Conservation (phyloP, 2,329 filamentous ascomycete species). For the Fusarium penzigii region DNA sequence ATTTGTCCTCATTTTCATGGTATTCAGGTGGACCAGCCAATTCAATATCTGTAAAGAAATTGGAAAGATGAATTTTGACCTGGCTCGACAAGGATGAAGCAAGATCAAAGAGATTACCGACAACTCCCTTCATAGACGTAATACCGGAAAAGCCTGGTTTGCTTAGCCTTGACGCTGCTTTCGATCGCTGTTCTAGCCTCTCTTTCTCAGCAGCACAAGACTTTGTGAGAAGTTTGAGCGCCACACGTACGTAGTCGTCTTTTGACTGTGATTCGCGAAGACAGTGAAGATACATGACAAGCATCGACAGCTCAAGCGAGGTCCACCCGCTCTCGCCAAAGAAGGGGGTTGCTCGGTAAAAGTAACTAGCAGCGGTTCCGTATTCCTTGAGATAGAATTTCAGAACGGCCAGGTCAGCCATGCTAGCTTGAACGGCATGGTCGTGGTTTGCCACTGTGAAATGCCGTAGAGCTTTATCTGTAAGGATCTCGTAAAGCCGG, state of each 20-base stretch:
- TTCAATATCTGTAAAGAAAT: slow-evolving; percentile 71
- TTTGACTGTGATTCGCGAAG: slow-evolving; percentile 73
- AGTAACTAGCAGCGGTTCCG: slow-evolving; percentile 71
- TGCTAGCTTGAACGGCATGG: slow-evolving; percentile 74
- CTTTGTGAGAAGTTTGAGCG: slow-evolving; percentile 73
- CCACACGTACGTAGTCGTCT: slow-evolving; percentile 76
- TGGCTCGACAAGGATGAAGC: slow-evolving; percentile 54
- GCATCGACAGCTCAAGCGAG: slow-evolving; percentile 76
- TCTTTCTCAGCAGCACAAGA: slow-evolving; percentile 58
- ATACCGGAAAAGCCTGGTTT: slow-evolving; percentile 28
- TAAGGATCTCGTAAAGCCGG: slow-evolving; percentile 72
- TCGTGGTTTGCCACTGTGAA: slow-evolving; percentile 77
- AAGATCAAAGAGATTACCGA: slow-evolving; percentile 49
- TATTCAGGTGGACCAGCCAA: slow-evolving; percentile 71
- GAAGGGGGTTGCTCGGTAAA: slow-evolving; percentile 75
- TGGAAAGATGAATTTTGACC: slow-evolving; percentile 66
- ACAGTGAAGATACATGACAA: slow-evolving; percentile 83
- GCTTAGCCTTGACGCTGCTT: slow-evolving; percentile 20
- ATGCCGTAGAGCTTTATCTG: slow-evolving; percentile 79
- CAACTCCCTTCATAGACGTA: slow-evolving; percentile 47
- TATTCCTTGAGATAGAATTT: slow-evolving; percentile 79
- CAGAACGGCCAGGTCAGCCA: slow-evolving; percentile 83
- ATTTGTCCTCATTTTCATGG: slow-evolving; percentile 71
- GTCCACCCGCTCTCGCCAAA: slow-evolving; percentile 81
- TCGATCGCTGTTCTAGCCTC: slow-evolving; percentile 40